Conservation (phyloP, 1,139 yeast species). For the Spathaspora jeffriesii region DNA sequence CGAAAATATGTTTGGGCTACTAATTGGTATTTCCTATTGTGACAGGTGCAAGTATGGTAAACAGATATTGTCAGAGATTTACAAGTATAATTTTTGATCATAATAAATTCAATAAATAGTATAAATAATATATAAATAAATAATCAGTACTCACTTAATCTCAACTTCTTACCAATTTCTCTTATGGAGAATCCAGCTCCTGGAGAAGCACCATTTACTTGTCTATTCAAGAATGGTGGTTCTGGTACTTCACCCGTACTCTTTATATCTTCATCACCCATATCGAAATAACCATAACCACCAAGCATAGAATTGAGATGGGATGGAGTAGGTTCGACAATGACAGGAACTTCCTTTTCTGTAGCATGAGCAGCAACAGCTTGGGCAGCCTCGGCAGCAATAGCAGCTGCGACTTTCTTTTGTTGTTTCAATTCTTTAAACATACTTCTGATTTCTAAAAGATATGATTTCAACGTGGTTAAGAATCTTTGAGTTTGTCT, state of each 20-base stretch:
- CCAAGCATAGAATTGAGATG: constrained; percentile 58
- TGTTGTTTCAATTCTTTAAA: constrained; percentile 39
- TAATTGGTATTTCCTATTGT: too few species aligned
- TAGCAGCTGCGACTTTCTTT: constrained; percentile 6
- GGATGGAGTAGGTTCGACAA: constrained; percentile 16
- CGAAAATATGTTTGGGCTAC: too few species aligned
- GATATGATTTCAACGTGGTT: constrained; percentile 69
- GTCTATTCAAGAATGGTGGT: constrained; percentile 51
- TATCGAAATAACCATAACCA: constrained; percentile 78
- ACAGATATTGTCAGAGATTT: too few species aligned
- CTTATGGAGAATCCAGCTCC: constrained; percentile 46
- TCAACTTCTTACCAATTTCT: constrained; percentile 71
- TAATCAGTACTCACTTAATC: constrained; percentile 66
- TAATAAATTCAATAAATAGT: constrained; percentile 7
- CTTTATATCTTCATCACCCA: constrained; percentile 69
- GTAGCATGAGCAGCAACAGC: constrained; percentile 1
- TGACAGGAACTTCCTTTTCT: constrained; percentile 1
- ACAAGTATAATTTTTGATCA: too few species aligned
- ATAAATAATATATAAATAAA: constrained; percentile 10
- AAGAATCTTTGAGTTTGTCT: constrained; percentile 85
- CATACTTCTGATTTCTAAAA: constrained; percentile 61
- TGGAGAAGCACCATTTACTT: constrained; percentile 20
- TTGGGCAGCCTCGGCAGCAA: constrained; percentile 5
- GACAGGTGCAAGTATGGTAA: too few species aligned
- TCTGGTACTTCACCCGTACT: constrained; percentile 75